Conservation (phyloP, 2,329 filamentous ascomycete species). For the Aspergillus intermedius region DNA sequence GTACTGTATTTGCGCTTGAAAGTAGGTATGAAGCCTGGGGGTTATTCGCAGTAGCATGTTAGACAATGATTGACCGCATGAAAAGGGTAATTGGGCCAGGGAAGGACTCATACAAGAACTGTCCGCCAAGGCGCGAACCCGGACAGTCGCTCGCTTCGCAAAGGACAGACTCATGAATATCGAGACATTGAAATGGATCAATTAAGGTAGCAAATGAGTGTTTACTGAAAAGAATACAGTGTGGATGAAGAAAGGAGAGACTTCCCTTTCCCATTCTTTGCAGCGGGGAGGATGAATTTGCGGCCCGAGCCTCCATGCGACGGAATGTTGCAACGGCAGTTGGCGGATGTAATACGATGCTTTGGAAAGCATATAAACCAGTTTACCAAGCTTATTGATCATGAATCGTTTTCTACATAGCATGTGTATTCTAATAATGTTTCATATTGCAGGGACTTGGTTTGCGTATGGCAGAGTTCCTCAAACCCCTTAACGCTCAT, state of each 20-base stretch:
- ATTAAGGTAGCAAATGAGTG: not conserved
- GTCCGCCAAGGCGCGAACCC: constrained; percentile 32
- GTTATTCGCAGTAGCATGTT: not conserved
- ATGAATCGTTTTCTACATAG: too few relatives aligned
- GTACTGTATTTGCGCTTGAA: constrained; percentile 20
- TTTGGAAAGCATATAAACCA: not conserved
- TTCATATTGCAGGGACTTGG: not conserved
- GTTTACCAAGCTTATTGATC: too few relatives aligned
- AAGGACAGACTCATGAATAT: constrained; percentile 35
- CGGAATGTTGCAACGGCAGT: constrained; percentile 15
- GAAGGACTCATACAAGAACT: constrained; percentile 27
- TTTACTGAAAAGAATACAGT: not conserved
- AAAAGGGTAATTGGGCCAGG: constrained; percentile 1
- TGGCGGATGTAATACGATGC: not conserved
- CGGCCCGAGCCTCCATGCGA: constrained; percentile 13
- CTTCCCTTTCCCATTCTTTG: not conserved
- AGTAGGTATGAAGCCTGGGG: constrained; percentile 29
- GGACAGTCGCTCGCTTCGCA: constrained; percentile 35
- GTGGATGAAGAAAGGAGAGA: constrained; percentile 9
- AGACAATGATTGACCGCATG: constrained; percentile 4
- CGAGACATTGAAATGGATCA: constrained; percentile 15
- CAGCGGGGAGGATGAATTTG: constrained; percentile 11
- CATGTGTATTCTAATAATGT: too few relatives aligned
- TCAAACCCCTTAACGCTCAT: too few relatives aligned
- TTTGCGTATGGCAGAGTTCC: too few relatives aligned